Conservation (phyloP, 2,329 filamentous ascomycete genomes). For the Arthrobotrys sinensis region DNA sequence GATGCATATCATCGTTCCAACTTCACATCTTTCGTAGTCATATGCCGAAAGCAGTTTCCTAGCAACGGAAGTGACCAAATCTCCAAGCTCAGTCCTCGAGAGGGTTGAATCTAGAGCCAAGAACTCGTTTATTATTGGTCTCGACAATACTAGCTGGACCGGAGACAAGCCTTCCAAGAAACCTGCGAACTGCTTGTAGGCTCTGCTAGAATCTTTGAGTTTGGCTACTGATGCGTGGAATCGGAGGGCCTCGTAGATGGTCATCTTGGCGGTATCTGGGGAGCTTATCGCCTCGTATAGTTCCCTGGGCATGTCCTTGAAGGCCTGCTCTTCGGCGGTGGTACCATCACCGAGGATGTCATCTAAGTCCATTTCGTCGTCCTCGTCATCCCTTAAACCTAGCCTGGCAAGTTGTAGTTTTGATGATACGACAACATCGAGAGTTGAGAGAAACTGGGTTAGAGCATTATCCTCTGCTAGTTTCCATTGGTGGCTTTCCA, state of each 20-base stretch:
- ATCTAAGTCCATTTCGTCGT: constrained; percentile 68
- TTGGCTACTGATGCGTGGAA: constrained; percentile 61
- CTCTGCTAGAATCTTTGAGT: constrained; percentile 36
- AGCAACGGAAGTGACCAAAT: constrained; percentile 70
- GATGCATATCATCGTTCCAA: constrained; percentile 78
- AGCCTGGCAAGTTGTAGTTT: constrained; percentile 41
- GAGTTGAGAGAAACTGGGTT: constrained; percentile 26
- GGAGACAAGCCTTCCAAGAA: constrained; percentile 62
- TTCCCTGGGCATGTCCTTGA: constrained; percentile 61
- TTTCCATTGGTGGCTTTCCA: constrained; percentile 22
- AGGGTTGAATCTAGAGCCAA: constrained; percentile 62
- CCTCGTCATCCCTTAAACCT: constrained; percentile 31
- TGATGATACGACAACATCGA: constrained; percentile 43
- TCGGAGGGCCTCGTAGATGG: constrained; percentile 60
- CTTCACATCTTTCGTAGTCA: constrained; percentile 81
- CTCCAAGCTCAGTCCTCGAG: constrained; percentile 67
- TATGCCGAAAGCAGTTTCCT: constrained; percentile 71
- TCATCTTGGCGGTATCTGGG: constrained; percentile 61
- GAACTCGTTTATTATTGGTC: constrained; percentile 63
- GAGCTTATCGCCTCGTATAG: constrained; percentile 62
- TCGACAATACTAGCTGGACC: constrained; percentile 62
- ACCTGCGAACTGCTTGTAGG: constrained; percentile 61
- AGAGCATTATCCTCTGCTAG: constrained; percentile 46
- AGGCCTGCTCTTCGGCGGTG: constrained; percentile 57
- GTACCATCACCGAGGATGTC: constrained; percentile 60